Evolutionary conservation across 768 basidiomycete genomes (phyloP).

Genomic region (Rhizopogon vinicolor): DNA sequence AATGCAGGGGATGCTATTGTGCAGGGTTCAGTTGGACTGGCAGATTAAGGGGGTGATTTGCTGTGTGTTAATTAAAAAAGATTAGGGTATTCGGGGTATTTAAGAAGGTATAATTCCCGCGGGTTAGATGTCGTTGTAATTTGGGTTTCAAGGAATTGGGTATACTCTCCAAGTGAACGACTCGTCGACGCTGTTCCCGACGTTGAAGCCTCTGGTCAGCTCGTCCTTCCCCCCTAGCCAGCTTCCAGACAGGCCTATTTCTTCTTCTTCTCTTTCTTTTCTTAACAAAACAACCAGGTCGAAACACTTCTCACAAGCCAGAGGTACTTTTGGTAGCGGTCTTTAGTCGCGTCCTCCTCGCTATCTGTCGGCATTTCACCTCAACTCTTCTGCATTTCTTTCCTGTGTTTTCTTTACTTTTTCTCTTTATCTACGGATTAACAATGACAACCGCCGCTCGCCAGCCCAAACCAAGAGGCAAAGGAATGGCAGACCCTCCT

Average conservation of each 20-base stretch:
- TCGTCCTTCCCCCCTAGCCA: conserved; percentile 19
- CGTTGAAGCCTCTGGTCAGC: conserved; percentile 4
- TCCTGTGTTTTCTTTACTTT: conserved; percentile 26
- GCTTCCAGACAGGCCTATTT: conserved; percentile 19
- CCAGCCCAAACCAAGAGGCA: conserved; percentile 60
- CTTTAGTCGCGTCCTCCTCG: conserved; percentile 28
- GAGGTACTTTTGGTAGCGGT: conserved; percentile 17
- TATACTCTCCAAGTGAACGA: conserved; percentile 25
- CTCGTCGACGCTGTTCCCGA: conserved; percentile 2
- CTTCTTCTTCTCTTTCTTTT: conserved; percentile 6
- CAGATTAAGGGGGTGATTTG: not conserved
- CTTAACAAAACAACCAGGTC: conserved; percentile 18
- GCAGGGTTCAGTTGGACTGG: not conserved
- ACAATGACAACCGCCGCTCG: conserved; percentile 63
- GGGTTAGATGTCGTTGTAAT: conserved; percentile 15
- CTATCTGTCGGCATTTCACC: conserved; percentile 33
- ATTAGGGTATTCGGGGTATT: conserved; percentile 3
- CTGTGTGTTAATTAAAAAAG: not conserved
- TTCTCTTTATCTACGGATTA: conserved; percentile 16
- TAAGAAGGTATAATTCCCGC: conserved; percentile 24
- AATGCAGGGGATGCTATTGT: not conserved
- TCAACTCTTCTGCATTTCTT: conserved; percentile 23
- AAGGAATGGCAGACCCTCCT: conserved; percentile 53
- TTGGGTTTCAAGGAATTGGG: conserved; percentile 21
- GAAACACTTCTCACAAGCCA: conserved; percentile 11